phyloP scores from a whole-genome alignment of 768 basidiomycete genomes.

The Boletus reticulatus region DNA sequence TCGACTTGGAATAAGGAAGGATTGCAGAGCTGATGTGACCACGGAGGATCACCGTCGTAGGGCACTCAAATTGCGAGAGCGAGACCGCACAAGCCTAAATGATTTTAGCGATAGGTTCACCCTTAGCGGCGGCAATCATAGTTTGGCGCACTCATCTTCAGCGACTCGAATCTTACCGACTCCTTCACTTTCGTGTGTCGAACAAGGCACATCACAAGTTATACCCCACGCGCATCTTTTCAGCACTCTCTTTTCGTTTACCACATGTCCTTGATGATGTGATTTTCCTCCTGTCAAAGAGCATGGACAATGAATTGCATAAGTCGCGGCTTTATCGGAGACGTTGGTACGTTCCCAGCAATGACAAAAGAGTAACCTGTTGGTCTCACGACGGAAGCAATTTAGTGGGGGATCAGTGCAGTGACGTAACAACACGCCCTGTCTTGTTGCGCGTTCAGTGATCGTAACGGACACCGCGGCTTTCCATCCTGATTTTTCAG shows the following conservation, averaged over 20 bases:
- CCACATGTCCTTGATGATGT: slow-evolving; percentile 41
- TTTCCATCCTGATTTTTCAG: slow-evolving; percentile 2
- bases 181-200: background rate
- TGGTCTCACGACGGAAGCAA: background rate
- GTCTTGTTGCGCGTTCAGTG: no score
- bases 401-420: background rate
- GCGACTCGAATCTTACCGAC: background rate
- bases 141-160: slow-evolving; percentile 22
- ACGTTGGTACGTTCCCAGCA: background rate
- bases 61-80: background rate
- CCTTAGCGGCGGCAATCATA: slow-evolving; percentile 13
- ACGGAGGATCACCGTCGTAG: slow-evolving; percentile 21
- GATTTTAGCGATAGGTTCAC: slow-evolving; percentile 9
- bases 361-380: background rate
- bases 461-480: no score
- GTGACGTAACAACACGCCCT: no score
- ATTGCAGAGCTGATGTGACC: slow-evolving; percentile 50
- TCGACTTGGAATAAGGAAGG: slow-evolving; percentile 28
- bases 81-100: background rate
- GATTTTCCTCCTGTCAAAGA: slow-evolving; percentile 26
- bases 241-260: slow-evolving; percentile 44
- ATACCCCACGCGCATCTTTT: slow-evolving; percentile 62
- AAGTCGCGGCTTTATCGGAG: background rate
- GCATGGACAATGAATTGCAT: slow-evolving; percentile 22
- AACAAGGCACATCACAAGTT: slow-evolving; percentile 54